phyloP scores from a whole-genome alignment of 2,329 filamentous ascomycete genomes.

The Canariomyces notabilis region DNA sequence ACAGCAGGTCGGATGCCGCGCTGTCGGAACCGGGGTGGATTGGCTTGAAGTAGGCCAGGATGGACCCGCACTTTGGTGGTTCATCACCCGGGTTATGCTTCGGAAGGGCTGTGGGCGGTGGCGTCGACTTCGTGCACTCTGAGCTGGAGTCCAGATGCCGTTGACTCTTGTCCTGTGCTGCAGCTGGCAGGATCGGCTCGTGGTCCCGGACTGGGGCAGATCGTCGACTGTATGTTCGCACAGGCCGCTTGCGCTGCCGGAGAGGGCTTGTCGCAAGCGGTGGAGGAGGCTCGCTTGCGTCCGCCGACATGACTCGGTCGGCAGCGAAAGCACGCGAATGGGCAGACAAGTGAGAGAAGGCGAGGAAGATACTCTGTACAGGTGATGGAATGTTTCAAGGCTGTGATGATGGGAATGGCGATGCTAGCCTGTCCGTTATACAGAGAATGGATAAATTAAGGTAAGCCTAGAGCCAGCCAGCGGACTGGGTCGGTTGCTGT shows the following conservation, averaged over 20 bases:
- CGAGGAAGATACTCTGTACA: too few relatives aligned
- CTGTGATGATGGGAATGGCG: too few relatives aligned
- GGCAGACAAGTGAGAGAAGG: too few relatives aligned
- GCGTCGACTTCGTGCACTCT: not conserved
- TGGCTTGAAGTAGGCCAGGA: slow-evolving; percentile 27
- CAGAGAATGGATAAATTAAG: too few relatives aligned
- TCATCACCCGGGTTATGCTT: slow-evolving; percentile 4
- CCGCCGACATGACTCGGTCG: slow-evolving; percentile 10
- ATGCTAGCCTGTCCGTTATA: too few relatives aligned
- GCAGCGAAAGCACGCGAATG: too few relatives aligned
- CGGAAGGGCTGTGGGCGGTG: slow-evolving; percentile 7
- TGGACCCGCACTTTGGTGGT: slow-evolving; percentile 20
- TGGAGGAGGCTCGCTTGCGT: not conserved
- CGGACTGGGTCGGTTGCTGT: too few relatives aligned
- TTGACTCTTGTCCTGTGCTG: too few relatives aligned
- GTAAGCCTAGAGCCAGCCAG: too few relatives aligned
- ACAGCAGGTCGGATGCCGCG: slow-evolving; percentile 26
- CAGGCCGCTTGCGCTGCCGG: slow-evolving; percentile 25
- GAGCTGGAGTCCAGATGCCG: not conserved
- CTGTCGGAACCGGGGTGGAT: slow-evolving; percentile 8
- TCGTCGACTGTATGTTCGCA: slow-evolving; percentile 37
- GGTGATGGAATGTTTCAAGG: too few relatives aligned
- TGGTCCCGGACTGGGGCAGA: slow-evolving; percentile 20
- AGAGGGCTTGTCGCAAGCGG: not conserved
- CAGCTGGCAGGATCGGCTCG: slow-evolving; percentile 8